Percentiles rank a stretch among this genome's conserved stretches.
Conservation (phyloP, 768 basidiomycete genomes). For the Rhizopogon roseolus region DNA sequence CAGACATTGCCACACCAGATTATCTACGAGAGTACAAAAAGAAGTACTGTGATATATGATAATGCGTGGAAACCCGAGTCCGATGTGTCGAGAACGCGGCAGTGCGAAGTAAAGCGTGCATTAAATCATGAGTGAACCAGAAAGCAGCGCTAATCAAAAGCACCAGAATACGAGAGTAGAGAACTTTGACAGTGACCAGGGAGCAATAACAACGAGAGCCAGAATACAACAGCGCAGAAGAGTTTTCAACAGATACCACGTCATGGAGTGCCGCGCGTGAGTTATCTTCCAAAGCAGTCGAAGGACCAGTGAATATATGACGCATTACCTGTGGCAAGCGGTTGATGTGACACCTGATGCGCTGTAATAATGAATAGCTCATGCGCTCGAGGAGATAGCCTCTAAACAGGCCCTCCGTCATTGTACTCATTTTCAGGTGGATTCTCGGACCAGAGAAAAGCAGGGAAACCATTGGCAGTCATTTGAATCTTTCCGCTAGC, state of each 20-base stretch:
- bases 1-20: no score
- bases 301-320: conserved; percentile 8
- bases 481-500: background rate
- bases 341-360: background rate
- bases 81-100: no score
- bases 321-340: background rate
- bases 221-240: no score
- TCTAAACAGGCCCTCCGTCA: background rate
- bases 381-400: background rate
- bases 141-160: no score
- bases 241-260: conserved; percentile 3
- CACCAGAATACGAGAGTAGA: no score
- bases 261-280: background rate
- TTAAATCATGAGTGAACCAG: no score
- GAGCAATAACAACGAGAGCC: no score
- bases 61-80: background rate
- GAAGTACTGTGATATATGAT: background rate
- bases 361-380: background rate
- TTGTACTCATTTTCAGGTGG: conserved; percentile 3
- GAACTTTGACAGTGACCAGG: no score
- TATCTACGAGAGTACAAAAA: background rate
- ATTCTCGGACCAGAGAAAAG: conserved; percentile 1
- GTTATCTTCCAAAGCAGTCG: background rate
- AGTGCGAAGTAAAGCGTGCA: no score
- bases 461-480: background rate